Conservation (phyloP, 2,329 filamentous ascomycete genomes). For the Aspergillus fijiensis region DNA sequence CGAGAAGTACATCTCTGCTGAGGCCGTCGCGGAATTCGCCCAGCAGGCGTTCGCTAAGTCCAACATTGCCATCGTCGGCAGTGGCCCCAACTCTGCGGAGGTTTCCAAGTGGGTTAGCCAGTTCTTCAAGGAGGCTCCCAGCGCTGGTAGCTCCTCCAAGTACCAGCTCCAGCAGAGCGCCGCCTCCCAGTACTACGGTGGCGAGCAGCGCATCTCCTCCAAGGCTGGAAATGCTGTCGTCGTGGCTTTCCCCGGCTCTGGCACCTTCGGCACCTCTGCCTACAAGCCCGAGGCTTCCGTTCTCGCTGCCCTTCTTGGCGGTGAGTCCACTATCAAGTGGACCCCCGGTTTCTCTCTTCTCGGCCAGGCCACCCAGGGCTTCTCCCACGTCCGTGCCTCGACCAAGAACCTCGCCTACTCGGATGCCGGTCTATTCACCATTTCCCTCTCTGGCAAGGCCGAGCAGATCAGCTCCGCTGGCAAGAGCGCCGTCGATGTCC, state of each 20-base stretch:
- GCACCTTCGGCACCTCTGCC: slow-evolving; percentile 65
- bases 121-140: slow-evolving; percentile 77
- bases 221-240: slow-evolving; percentile 77
- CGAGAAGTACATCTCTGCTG: slow-evolving; percentile 76
- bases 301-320: slow-evolving; percentile 84
- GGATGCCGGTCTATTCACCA: slow-evolving; percentile 84
- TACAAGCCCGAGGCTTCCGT: slow-evolving; percentile 91
- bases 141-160: slow-evolving; percentile 49
- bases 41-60: slow-evolving; percentile 78
- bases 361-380: slow-evolving; percentile 69
- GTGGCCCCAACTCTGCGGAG: slow-evolving; percentile 74
- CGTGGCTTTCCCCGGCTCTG: slow-evolving; percentile 88
- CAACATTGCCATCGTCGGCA: slow-evolving; percentile 88
- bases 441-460: slow-evolving; percentile 76
- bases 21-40: slow-evolving; percentile 73
- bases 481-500: slow-evolving; percentile 71
- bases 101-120: slow-evolving; percentile 87
- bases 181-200: slow-evolving; percentile 85
- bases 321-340: slow-evolving; percentile 93
- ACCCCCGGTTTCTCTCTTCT: slow-evolving; percentile 87
- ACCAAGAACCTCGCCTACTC: slow-evolving; percentile 85
- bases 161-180: slow-evolving; percentile 58
- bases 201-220: slow-evolving; percentile 85
- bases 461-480: slow-evolving; percentile 71
- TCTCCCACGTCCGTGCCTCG: slow-evolving; percentile 65